Evolutionary conservation across 495 filamentous ascomycete species (phyloP), one percentile per base, ranked within the genome.

Genomic region (Lasiosphaeria ovina): DNA sequence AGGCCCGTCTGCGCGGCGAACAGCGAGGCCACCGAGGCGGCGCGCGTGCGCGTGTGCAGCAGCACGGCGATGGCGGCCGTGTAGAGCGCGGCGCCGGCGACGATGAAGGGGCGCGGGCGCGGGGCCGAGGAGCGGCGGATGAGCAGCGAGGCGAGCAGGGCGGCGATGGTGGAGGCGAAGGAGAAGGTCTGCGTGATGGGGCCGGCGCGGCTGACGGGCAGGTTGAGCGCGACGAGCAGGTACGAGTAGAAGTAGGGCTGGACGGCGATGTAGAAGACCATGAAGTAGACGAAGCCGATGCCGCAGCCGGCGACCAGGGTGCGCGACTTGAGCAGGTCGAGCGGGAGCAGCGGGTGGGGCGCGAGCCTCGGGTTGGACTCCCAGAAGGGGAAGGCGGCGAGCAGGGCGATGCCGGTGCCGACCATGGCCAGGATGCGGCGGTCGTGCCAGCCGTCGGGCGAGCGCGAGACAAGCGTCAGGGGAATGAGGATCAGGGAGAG

Each of bases 1-100:
- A 91, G 86, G 73, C 83, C 82, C 57, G 88, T 86, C 71, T 91
- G 87, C 51, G 81, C 84, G 74, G 85, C 85, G 69, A 89, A 77
- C 8, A 91, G 66, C 54, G 83, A 83, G 31, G 77, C 80, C 50
- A 88, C 76, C 14, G 72, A 71, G 3, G 72, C 68, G 14, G 77
- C 70, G 6, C 73, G 66, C 17, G 79, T 74, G 48, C 89, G 85
- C 74, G 89, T 91, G 58, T 84, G 74, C 57, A 90, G 83, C 79
- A 90, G 84, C 35, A 90, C 72, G 12, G 79, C 80, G 7, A 86
- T 77, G 34, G 85, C 88, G 1, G 89, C 72, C 44, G 86, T 76
- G 66, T 83, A 77, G 32, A 92, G 69, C 0, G 81, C 76, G 0
- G 88, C 69, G 8, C 75, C 87, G 65, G 81, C 75, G 50, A 76